Evolutionary conservation across 495 filamentous ascomycete species (phyloP).

Genomic region (Collariella sp.): DNA sequence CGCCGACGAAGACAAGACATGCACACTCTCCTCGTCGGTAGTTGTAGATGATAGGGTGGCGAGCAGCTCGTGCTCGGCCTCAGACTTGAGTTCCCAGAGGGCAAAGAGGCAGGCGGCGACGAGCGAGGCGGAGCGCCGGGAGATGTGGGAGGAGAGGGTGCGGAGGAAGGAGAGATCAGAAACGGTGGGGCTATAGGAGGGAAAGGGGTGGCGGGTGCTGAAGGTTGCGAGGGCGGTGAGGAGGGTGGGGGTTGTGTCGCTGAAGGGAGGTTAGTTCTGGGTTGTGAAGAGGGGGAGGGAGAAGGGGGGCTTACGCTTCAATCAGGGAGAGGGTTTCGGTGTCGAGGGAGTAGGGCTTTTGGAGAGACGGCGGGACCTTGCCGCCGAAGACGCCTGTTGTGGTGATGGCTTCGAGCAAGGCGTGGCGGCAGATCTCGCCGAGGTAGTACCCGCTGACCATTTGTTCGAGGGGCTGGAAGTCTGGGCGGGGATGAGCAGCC

Average conservation of each 20-base stretch:
- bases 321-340: slow-evolving; percentile 54
- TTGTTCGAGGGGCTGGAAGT: slow-evolving; percentile 81
- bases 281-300: neutral
- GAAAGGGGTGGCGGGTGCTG: slow-evolving; percentile 39
- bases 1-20: neutral
- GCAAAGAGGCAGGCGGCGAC: slow-evolving; percentile 54
- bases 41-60: neutral
- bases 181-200: slow-evolving; percentile 27
- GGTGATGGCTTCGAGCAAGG: slow-evolving; percentile 55
- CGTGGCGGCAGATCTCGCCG: slow-evolving; percentile 67
- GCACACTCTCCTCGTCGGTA: no score
- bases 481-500: slow-evolving; percentile 56
- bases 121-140: slow-evolving; percentile 53
- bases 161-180: slow-evolving; percentile 47
- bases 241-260: slow-evolving; percentile 30
- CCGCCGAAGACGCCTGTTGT: slow-evolving; percentile 48
- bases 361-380: slow-evolving; percentile 43
- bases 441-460: slow-evolving; percentile 76
- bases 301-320: slow-evolving; percentile 40
- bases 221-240: slow-evolving; percentile 28
- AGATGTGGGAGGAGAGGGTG: slow-evolving; percentile 46
- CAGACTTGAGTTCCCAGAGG: slow-evolving; percentile 49
- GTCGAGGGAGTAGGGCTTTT: slow-evolving; percentile 49
- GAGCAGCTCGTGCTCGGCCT: slow-evolving; percentile 32
- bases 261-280: slow-evolving; percentile 15